Evolutionary conservation across 2,329 filamentous ascomycete genomes (phyloP).

Genomic region (Ceratocystis lukuohia): DNA sequence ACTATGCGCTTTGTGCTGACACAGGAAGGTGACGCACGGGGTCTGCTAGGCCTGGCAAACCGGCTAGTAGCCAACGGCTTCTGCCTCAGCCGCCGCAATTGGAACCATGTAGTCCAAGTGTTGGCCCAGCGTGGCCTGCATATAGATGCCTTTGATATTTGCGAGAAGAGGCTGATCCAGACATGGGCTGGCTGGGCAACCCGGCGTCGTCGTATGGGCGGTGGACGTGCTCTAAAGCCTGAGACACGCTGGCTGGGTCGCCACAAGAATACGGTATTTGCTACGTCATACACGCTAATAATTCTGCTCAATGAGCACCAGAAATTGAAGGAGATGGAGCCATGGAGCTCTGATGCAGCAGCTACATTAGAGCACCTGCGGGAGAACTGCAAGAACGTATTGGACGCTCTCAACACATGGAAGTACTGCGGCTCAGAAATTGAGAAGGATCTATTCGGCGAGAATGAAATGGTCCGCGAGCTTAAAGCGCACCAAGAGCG

Average conservation of each 20-base stretch:
- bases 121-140: conserved; percentile 48
- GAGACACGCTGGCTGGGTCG: conserved; percentile 25
- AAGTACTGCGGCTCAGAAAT: conserved; percentile 10
- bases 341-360: conserved; percentile 37
- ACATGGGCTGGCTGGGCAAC: conserved; percentile 62
- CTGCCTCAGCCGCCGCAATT: conserved; percentile 58
- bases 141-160: conserved; percentile 56
- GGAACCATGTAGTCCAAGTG: conserved; percentile 62
- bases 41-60: conserved; percentile 38
- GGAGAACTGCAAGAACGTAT: conserved; percentile 27
- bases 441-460: conserved; percentile 19
- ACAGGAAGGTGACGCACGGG: conserved; percentile 30
- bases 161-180: conserved; percentile 66
- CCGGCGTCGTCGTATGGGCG: conserved; percentile 25
- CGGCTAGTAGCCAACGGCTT: conserved; percentile 55
- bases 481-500: conserved; percentile 1
- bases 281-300: conserved; percentile 35
- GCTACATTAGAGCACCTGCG: conserved; percentile 21
- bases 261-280: conserved; percentile 28
- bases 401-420: conserved; percentile 25
- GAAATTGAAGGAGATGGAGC: conserved; percentile 34
- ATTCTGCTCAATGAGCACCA: conserved; percentile 38
- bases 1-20: conserved; percentile 36
- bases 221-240: conserved; percentile 20
- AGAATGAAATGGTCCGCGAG: conserved; percentile 16